phyloP scores from a whole-genome alignment of 169 alveolate genomes.

The Cryptosporidium ryanae region DNA sequence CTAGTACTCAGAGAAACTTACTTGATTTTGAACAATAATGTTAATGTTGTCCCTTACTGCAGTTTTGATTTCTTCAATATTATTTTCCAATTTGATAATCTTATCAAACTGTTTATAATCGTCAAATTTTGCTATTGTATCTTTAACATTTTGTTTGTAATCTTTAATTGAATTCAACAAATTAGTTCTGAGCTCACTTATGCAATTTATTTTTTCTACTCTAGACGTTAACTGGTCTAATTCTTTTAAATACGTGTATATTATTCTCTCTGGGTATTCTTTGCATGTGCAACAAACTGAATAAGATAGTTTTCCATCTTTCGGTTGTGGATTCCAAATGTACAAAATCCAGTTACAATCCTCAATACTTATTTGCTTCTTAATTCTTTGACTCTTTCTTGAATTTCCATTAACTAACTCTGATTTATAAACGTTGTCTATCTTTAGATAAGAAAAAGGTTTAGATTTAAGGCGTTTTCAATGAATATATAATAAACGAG shows the following conservation, averaged over 20 bases:
- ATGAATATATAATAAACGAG: too few species aligned
- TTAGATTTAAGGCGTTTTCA: background rate
- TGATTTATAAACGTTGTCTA: constrained; percentile 15
- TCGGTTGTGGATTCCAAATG: constrained; percentile 52
- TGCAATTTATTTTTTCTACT: constrained; percentile 18
- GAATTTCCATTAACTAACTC: background rate
- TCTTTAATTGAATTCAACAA: constrained; percentile 35
- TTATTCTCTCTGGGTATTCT: constrained; percentile 46
- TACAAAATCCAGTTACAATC: constrained; percentile 15
- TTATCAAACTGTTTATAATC: constrained; percentile 33
- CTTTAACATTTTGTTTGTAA: constrained; percentile 25
- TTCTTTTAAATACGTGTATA: constrained; percentile 48
- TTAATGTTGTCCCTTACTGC: constrained; percentile 50
- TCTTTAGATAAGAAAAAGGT: background rate
- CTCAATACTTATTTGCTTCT: background rate
- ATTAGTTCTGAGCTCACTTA: background rate
- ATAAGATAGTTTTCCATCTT: constrained; percentile 30
- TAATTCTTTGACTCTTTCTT: constrained; percentile 14
- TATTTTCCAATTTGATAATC: constrained; percentile 9
- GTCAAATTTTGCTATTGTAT: constrained; percentile 2
- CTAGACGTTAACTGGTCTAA: constrained; percentile 48
- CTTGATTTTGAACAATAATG: constrained; percentile 24
- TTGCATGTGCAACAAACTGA: constrained; percentile 57
- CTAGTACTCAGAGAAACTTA: constrained; percentile 10
- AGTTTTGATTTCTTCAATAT: constrained; percentile 12